Conservation (phyloP, 805 yeast genomes). For the Ascoidea asiatica region DNA sequence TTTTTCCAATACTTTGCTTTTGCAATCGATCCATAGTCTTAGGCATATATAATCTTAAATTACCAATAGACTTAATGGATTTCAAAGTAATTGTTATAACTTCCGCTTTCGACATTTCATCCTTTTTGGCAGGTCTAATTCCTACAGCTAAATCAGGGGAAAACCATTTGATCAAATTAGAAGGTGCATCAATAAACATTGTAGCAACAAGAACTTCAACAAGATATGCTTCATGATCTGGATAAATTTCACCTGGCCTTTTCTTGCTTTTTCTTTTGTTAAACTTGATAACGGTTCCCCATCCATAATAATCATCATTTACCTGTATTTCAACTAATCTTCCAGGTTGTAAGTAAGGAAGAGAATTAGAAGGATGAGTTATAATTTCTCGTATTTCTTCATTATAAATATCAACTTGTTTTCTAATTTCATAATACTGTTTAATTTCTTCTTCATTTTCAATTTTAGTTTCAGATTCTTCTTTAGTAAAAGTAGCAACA, state of each 20-base stretch:
- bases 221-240: slow-evolving; percentile 83
- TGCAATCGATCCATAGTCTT: slow-evolving; percentile 54
- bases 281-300: slow-evolving; percentile 83
- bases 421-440: slow-evolving; percentile 72
- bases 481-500: too few relatives aligned
- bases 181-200: slow-evolving; percentile 76
- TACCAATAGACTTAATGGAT: slow-evolving; percentile 64
- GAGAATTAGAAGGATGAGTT: slow-evolving; percentile 80
- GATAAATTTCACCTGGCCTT: slow-evolving; percentile 39
- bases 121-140: slow-evolving; percentile 67
- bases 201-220: slow-evolving; percentile 73
- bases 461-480: slow-evolving; percentile 32
- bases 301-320: slow-evolving; percentile 50
- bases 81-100: slow-evolving; percentile 76
- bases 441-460: slow-evolving; percentile 65
- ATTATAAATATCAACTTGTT: slow-evolving; percentile 57
- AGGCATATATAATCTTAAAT: slow-evolving; percentile 71
- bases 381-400: slow-evolving; percentile 70
- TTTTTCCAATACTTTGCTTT: slow-evolving; percentile 50
- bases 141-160: slow-evolving; percentile 79
- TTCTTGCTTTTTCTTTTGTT: slow-evolving; percentile 57
- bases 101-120: slow-evolving; percentile 61
- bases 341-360: slow-evolving; percentile 82
- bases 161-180: slow-evolving; percentile 61
- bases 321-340: slow-evolving; percentile 63